Base-by-base conservation (phyloP, 1,284 basidiomycete genomes). In the Moniliophthora roreri region DNA sequence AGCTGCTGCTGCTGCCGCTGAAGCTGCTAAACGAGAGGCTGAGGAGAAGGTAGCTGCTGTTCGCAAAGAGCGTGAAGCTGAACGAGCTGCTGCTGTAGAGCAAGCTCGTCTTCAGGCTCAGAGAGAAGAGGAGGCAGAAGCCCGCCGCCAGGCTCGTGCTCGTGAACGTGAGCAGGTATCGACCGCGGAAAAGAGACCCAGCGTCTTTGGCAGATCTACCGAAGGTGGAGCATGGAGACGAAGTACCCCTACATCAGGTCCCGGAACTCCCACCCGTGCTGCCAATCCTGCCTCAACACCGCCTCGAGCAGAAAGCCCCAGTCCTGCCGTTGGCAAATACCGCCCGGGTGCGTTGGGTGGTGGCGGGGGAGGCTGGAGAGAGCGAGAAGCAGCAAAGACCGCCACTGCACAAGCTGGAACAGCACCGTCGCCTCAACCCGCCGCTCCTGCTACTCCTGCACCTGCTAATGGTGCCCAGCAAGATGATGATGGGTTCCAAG, bases 71-170 rank as follows among this genome's bases (percentile, higher is more conserved):
- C 82, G 90, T 52, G 87, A 91, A 50, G 55, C 69, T 36, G 87
- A 94, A 63, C 86, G 89, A 44, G 78, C 77, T 9, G 81, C 79
- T 42, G 78, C 77, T 1, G 42, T 67, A 18, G 89, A 92, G 61
- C 69, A 78, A 36, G 82, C 81, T 2, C 79, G 79, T 18, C 70
- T 77, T 45, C 89, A 87, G 63, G 71, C 68, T n/a, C 81, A 87
- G 64, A 82, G 89, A 55, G 93, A 94, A 65, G 89, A 91, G 50
- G 93, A 94, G 63, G 91, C 91, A 0, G 79, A 84, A 62, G 78
- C 78, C 13, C 81, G 82, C 36, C 66, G 69, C 23, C 41, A 46
- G 44, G 44, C 11, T 4, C 6, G 40, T 23, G 59, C 49, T 26
- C 54, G 55, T 44, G 64, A 64, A 38, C 59, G 62, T 53, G 66